Percentiles rank a stretch among this genome's conserved stretches.
These are phyloP conservation scores for Magnolia changhungtana DNA, from an alignment of 164 flowering plant species.

Conservation along the genomic window DNA sequence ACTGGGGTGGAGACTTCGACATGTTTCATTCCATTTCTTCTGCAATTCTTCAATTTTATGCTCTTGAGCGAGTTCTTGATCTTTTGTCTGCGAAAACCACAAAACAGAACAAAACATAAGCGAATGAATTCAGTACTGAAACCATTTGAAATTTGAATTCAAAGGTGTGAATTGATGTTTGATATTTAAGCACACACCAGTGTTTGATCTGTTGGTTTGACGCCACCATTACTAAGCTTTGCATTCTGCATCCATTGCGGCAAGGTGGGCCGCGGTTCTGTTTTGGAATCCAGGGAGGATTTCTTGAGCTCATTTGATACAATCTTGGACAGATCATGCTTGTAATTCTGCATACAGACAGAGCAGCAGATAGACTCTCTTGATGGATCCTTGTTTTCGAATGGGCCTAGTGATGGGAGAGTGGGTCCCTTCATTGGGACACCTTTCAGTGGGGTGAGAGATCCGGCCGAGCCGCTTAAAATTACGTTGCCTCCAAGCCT, in stretches of 20 bases:
- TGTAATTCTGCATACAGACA: slow-evolving; percentile 57
- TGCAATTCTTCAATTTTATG: slow-evolving; percentile 57
- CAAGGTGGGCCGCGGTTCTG: slow-evolving; percentile 43
- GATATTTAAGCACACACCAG: slow-evolving; percentile 31
- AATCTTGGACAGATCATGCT: slow-evolving; percentile 57
- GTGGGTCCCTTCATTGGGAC: slow-evolving; percentile 25
- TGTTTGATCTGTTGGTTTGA: slow-evolving; percentile 28
- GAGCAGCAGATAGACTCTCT: slow-evolving; percentile 52
- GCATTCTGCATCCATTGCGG: slow-evolving; percentile 89
- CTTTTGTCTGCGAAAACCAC: slow-evolving; percentile 37
- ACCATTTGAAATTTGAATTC: neutral
- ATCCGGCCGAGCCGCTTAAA: slow-evolving; percentile 51
- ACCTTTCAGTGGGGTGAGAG: slow-evolving; percentile 44
- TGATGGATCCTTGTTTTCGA: slow-evolving; percentile 47
- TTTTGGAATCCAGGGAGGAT: slow-evolving; percentile 42
- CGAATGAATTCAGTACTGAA: neutral
- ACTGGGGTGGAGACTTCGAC: slow-evolving; percentile 59
- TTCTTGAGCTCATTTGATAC: slow-evolving; percentile 41
- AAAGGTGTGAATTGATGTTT: neutral
- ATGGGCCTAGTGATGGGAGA: slow-evolving; percentile 27
- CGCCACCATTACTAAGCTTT: slow-evolving; percentile 28
- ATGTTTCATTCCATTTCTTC: slow-evolving; percentile 77
- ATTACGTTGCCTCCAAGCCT: slow-evolving; percentile 62
- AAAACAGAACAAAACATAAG: neutral
- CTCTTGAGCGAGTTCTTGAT: slow-evolving; percentile 46